These are phyloP conservation scores for Pythium aquatile DNA, from an alignment of 352 stramenopile genomes.

Conservation along the genomic window DNA sequence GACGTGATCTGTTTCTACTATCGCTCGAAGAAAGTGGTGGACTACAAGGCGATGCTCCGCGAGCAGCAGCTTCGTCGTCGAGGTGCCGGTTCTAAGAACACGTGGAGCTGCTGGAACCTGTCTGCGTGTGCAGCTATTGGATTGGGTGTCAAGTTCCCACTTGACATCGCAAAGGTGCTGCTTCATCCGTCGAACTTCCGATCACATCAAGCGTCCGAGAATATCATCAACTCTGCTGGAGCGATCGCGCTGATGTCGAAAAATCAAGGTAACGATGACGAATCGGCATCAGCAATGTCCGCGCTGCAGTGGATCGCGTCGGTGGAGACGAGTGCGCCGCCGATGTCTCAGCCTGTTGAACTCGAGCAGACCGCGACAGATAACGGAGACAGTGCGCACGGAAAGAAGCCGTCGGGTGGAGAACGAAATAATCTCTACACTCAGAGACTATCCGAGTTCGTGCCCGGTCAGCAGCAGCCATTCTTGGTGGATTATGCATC, in stretches of 20 bases:
- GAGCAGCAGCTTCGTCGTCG: conserved; percentile 86
- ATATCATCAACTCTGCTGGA: conserved; percentile 77
- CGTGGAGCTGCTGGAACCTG: conserved; percentile 88
- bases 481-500: conserved; percentile 77
- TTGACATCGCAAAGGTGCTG: conserved; percentile 58
- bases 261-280: conserved; percentile 9
- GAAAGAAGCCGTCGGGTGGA: not conserved
- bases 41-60: conserved; percentile 95
- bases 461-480: conserved; percentile 70
- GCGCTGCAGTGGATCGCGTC: conserved; percentile 30
- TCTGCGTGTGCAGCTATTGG: conserved; percentile 79
- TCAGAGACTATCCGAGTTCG: conserved; percentile 56
- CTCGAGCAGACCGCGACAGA: conserved; percentile 25
- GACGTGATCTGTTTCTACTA: conserved; percentile 99
- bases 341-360: conserved; percentile 6
- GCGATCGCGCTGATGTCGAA: conserved; percentile 49
- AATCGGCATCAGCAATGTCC: conserved; percentile 11
- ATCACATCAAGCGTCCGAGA: conserved; percentile 84
- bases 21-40: conserved; percentile 96
- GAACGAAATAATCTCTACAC: conserved; percentile 47
- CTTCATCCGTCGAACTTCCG: conserved; percentile 82
- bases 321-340: conserved; percentile 12
- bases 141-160: conserved; percentile 80
- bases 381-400: not conserved
- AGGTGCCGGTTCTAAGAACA: conserved; percentile 84